Base-by-base conservation (phyloP, 2,329 filamentous ascomycete species). In the Biscogniauxia marginata region DNA sequence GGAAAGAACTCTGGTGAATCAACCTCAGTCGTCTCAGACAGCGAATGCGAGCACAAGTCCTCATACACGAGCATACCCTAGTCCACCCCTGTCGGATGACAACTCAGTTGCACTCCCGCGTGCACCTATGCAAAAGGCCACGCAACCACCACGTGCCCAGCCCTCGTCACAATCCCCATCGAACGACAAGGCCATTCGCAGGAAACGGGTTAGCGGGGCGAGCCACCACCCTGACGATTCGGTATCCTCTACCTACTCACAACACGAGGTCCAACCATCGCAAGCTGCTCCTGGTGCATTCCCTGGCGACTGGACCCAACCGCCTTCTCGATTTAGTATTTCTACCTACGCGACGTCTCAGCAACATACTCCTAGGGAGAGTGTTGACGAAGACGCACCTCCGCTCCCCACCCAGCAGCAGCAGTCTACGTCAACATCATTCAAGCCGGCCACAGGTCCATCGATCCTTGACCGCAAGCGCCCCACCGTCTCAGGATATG, bases 241-340 rank as follows among this genome's bases (percentile, higher is more conserved):
- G 46, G 64, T 58, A 5, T 71, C 73, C 39, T 74, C 73, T 4
- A 58, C 74, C 19, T 71, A 75, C 58, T 72, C 74, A 4, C 62
- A 66, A 6, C 64, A 67, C 34, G 68, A 71, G 7, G 59, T 63
- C 22, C 64, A 65, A 30, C 70, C 56, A 56, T 46, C 59, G 7
- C 59, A 64, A n/a, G 54, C 52, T 23, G 50, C 58, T 24, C 57
- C 55, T 6, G 49, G 58, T 6, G 56, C 54, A 46, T 59, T 55
- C 48, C 45, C 49, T 34, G 72, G 76, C 46, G 67, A 79, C 39
- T 79, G 78, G 75, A 71, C 74, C 11, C 79, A 83, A 55, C 83
- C 83, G 5, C 71, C 75, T 2, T 88, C 84, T 49, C 81, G 83
- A 47, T 89, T 88, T 70, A 89, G 85, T 71, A 75, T 82, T 60